Evolutionary conservation across 345 rosid genomes (phyloP).

Genomic region (Euphorbia peplus): DNA sequence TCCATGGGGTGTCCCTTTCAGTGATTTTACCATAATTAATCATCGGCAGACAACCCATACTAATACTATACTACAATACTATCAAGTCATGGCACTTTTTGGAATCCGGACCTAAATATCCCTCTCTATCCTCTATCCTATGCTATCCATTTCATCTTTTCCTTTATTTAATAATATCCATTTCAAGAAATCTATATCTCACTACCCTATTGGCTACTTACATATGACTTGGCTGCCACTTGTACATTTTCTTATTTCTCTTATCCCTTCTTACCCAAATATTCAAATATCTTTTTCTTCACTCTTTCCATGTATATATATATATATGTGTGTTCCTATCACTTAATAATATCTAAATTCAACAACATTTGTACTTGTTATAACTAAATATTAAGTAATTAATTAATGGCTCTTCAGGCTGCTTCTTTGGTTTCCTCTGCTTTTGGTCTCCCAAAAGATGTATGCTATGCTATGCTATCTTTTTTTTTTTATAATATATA

Average conservation of each 20-base stretch:
- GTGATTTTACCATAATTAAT: not conserved
- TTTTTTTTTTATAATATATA: too few relatives aligned
- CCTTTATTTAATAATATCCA: not conserved
- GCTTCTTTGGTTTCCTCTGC: constrained; percentile 71
- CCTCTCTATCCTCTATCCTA: not conserved
- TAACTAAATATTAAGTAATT: too few relatives aligned
- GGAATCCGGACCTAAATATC: constrained; percentile 34
- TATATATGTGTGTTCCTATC: constrained; percentile 24
- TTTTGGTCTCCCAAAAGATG: constrained; percentile 59
- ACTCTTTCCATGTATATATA: too few relatives aligned
- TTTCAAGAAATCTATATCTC: constrained; percentile 49
- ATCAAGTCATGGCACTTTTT: constrained; percentile 24
- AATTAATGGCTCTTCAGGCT: constrained; percentile 81
- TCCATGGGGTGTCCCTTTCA: constrained; percentile 25
- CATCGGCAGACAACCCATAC: constrained; percentile 26
- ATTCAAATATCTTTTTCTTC: too few relatives aligned
- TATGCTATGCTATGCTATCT: constrained; percentile 25
- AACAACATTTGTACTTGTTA: too few relatives aligned
- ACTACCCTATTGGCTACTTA: constrained; percentile 48
- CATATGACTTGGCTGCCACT: constrained; percentile 46
- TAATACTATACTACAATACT: not conserved
- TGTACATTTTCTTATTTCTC: constrained; percentile 35
- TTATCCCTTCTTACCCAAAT: constrained; percentile 40
- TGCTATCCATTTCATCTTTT: not conserved
- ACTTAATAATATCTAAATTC: constrained; percentile 25